Base-by-base conservation (phyloP, 1,139 yeast genomes). In the Pichia sp. region DNA sequence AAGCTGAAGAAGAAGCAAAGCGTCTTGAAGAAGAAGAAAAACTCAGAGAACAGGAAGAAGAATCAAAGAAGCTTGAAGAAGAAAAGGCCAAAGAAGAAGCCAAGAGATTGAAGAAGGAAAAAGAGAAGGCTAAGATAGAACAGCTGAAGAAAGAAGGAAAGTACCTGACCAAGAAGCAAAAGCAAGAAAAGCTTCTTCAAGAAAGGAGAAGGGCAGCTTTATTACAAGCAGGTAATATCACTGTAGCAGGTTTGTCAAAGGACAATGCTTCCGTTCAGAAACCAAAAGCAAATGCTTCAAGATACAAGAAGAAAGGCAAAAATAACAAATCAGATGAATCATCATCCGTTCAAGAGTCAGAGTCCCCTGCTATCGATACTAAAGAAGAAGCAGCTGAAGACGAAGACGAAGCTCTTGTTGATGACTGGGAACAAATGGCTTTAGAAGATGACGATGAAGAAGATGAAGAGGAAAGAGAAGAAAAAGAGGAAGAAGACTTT, bases 71-170 rank as follows among this genome's bases (percentile, higher is more conserved):
- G 10, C 79, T 72, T 41, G 81, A 75, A 55, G 85, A 76, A 57
- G 85, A 76, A 58, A 78, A 76, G 23, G 79, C 71, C 46, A 75
- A 75, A 61, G 96, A 87, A 69, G 93, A 83, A 61, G 87, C 85
- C 51, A 79, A 76, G 67, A 85, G 80, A 55, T 79, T 78, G 44
- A 87, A 84, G 74, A 89, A 83, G 69, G 96, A 88, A 65, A 93
- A 85, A 66, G 95, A 85, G 65, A 88, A 81, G 71, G 81, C 83
- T 65, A 80, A 85, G 75, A 82, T 77, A 62, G 93, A 85, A 63
- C 86, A 83, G 70, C 75, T 86, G 69, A 87, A 88, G 73, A 95
- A 96, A 25, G 96, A 91, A 70, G 99, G 99, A 65, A 93, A 86
- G 63, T 78, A 81, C 53, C 71, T 87, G 67, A 87, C 97, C 55